Evolutionary conservation across 345 rosid species (phyloP), one percentile per base, ranked within the genome.

Genomic region (Odontarrhena argentea): DNA sequence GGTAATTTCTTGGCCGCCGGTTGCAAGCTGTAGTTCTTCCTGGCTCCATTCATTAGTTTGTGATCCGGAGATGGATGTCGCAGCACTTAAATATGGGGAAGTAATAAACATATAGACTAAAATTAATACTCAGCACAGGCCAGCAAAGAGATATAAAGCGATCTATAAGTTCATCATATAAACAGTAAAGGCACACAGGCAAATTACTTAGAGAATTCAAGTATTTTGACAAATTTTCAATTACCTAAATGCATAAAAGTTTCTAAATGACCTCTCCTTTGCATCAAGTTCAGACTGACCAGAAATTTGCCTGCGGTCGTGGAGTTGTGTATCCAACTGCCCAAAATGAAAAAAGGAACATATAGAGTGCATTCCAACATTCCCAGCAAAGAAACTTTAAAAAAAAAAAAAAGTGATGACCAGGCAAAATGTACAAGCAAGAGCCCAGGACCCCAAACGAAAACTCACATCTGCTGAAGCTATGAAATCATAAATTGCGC

Each of bases 401-500:
- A 7, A 62, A 18, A 60, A 37, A 25, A 12, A 62, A 18, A 60
- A 30, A 48, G 14, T 14, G 25, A 14, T 55, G 45, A 25, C 22
- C 47, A n/a, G 7, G 63, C 9, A 10, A 54, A 18, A 32, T 45
- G 50, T 40, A 13, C 9, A 47, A 54, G 35, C 60, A 65, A 44
- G 76, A 60, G 47, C 49, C 8, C 24, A 53, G 46, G 49, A 41
- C 7, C 42, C 63, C 51, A 68, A 65, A 46, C 4, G 70, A 79
- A 18, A 69, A 79, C 85, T 83, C 75, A 88, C 98, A 90, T 86
- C 79, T 44, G 95, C 88, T 55, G 92, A 83, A 55, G 86, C 82
- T 55, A 90, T 69, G 80, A 88, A 93, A 51, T 85, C 88, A 78
- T 93, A 88, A 15, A 88, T 63, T 24, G 96, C 96, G 81, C 97